These are phyloP conservation scores for Canna indica DNA, from an alignment of 176 grass and related monocot genomes.

Conservation along the genomic window DNA sequence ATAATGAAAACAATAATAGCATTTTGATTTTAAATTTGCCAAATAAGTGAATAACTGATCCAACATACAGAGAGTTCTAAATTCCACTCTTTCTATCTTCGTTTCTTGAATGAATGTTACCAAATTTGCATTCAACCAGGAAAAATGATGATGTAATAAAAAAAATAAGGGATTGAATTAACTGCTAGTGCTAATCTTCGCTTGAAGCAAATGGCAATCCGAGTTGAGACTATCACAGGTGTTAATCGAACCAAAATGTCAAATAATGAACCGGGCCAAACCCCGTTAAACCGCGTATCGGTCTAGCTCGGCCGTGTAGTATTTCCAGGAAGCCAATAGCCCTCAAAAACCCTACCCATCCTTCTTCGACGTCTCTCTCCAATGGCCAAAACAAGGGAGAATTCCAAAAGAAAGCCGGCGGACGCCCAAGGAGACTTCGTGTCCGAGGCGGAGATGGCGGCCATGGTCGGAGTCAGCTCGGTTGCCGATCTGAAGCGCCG, in stretches of 20 bases:
- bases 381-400: neutral
- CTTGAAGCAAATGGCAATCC: too few relatives aligned
- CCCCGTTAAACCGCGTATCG: too few relatives aligned
- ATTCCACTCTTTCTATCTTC: too few relatives aligned
- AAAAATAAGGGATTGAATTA: constrained; percentile 10
- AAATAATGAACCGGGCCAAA: too few relatives aligned
- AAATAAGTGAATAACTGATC: neutral
- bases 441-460: neutral
- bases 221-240: too few relatives aligned
- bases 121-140: neutral
- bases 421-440: neutral
- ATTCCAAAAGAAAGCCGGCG: neutral
- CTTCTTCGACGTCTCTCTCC: neutral
- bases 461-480: constrained; percentile 22
- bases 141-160: constrained; percentile 2
- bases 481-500: constrained; percentile 24
- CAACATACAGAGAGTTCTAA: neutral
- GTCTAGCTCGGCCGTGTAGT: too few relatives aligned
- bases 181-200: too few relatives aligned
- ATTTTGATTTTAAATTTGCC: neutral
- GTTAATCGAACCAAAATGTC: too few relatives aligned
- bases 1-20: neutral
- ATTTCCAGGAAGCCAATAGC: neutral
- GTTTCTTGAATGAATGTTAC: neutral
- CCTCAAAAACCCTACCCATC: neutral